Evolutionary conservation across 768 basidiomycete species (phyloP).

Genomic region (Tylopilus vinaceipallidus): DNA sequence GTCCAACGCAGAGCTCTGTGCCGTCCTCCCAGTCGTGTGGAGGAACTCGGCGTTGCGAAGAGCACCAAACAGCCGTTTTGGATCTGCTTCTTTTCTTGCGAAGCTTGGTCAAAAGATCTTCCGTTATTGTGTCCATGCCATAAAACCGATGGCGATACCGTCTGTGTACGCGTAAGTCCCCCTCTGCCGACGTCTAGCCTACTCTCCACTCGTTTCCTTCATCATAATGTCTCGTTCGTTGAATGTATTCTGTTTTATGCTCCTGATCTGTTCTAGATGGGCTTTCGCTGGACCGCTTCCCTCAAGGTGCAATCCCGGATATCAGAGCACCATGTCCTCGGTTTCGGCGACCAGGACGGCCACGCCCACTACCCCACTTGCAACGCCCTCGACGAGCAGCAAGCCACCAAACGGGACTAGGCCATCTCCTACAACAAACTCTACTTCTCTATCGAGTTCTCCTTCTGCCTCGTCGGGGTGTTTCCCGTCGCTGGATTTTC

Average conservation of each 20-base stretch:
- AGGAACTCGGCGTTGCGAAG: no score
- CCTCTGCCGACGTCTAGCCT: conserved; percentile 1
- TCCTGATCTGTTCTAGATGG: conserved; percentile 6
- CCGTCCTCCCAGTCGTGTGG: no score
- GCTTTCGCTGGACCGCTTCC: conserved; percentile 15
- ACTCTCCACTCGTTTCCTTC: neutral
- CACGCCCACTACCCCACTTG: neutral
- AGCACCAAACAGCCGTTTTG: no score
- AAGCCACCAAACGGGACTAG: neutral
- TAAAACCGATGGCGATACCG: conserved; percentile 3
- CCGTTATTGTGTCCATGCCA: conserved; percentile 4
- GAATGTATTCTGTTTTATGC: conserved; percentile 2
- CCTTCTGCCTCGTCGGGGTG: conserved; percentile 19
- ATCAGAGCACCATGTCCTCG: neutral
- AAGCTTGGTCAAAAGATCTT: neutral
- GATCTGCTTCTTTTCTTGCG: neutral
- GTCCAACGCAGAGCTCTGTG: no score
- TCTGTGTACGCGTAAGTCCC: neutral
- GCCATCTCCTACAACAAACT: neutral
- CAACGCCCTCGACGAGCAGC: neutral
- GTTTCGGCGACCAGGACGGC: neutral
- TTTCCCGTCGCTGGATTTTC: conserved; percentile 45
- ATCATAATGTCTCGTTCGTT: conserved; percentile 12
- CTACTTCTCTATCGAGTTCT: neutral
- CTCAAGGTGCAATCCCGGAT: conserved; percentile 6